A percentile compares a stretch with the other conserved stretches of the same genome.
phyloP scores from a whole-genome alignment of 2,329 filamentous ascomycete genomes.

The Hymenoscyphus linearis region DNA sequence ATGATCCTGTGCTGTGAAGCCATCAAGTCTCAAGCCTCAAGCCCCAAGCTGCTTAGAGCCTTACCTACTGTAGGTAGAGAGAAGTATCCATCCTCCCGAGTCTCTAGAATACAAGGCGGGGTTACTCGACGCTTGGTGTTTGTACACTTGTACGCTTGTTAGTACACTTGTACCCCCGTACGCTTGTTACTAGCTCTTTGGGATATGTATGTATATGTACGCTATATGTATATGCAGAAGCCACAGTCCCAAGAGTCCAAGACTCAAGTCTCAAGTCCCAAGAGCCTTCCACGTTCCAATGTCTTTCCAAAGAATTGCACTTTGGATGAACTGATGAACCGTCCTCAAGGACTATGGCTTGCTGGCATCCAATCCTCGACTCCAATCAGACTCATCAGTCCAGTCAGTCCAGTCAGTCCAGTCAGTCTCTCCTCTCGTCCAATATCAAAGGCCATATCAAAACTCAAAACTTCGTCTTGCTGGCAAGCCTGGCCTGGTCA shows the following conservation, averaged over 20 bases:
- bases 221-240: background rate
- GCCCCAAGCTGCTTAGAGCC: too few species aligned
- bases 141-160: background rate
- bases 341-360: background rate
- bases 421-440: too few species aligned
- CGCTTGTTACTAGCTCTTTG: background rate
- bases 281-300: background rate
- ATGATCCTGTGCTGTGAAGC: background rate
- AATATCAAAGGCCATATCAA: too few species aligned
- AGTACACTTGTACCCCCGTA: background rate
- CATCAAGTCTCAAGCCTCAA: too few species aligned
- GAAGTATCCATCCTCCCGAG: background rate
- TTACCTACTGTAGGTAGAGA: background rate
- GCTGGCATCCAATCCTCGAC: background rate
- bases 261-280: too few species aligned
- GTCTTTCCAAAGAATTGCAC: background rate
- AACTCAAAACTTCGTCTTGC: background rate
- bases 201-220: background rate
- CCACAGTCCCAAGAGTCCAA: too few species aligned
- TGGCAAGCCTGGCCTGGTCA: background rate
- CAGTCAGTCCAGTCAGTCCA: too few species aligned
- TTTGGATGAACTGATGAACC: background rate
- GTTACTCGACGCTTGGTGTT: background rate
- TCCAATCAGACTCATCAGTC: too few species aligned
- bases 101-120: background rate